Conservation (phyloP, 495 filamentous ascomycete genomes). For the Parmelia sp. region DNA sequence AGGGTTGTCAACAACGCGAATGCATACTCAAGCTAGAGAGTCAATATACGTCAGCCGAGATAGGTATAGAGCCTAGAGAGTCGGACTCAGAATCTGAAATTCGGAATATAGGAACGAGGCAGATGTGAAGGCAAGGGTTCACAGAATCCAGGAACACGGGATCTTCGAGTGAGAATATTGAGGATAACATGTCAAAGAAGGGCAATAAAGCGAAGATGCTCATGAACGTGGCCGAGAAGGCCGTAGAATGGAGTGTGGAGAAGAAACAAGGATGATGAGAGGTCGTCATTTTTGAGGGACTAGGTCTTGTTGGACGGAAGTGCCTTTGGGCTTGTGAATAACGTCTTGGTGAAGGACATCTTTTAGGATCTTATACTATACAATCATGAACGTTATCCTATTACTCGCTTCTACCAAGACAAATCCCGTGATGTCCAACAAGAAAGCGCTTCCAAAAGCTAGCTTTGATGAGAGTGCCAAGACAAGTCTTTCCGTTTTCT, state of each 20-base stretch:
- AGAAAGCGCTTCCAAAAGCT: not conserved
- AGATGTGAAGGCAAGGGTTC: not conserved
- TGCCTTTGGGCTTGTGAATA: not conserved
- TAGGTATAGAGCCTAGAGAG: not conserved
- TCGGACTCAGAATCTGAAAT: not conserved
- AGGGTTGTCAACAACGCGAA: not conserved
- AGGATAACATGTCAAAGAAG: not conserved
- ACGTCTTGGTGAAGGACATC: not conserved
- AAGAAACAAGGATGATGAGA: not conserved
- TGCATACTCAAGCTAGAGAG: not conserved
- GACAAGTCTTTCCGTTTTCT: not conserved
- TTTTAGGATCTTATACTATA: not conserved
- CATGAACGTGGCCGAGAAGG: not conserved
- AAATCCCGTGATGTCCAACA: not conserved
- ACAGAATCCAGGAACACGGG: not conserved
- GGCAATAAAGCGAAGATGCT: not conserved
- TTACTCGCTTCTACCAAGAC: not conserved
- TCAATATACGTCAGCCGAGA: not conserved
- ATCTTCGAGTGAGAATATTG: not conserved
- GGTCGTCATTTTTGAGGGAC: not conserved
- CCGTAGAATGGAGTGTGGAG: not conserved
- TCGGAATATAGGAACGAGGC: not conserved
- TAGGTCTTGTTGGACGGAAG: not conserved
- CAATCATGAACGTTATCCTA: not conserved
- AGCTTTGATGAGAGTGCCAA: not conserved